Evolutionary conservation across 106 monocot genomes (phyloP), one percentile per base, ranked within the genome.

Genomic region (Phalaenopsis equestris): DNA sequence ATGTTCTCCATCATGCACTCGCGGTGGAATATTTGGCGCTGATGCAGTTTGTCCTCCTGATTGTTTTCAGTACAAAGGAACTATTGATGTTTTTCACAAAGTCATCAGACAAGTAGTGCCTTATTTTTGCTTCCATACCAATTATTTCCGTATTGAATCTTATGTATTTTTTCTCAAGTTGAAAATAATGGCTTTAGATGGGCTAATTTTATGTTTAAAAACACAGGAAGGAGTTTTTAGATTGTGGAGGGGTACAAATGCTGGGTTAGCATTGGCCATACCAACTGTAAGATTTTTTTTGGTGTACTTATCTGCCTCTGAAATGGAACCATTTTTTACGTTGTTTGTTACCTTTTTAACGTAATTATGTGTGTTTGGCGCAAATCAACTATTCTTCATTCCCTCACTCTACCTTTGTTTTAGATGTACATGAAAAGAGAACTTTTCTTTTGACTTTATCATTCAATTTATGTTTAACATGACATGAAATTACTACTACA

Each of bases 51-150:
- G 98, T 75, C 89, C 94, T 78, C 88, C 87, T 73, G 94, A 95
- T 86, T 95, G 98, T 90, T 99, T 94, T 81, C 86, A 87, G 68
- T 99, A 99, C 56, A 99, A 95, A 76, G 93, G 98, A 85, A 99
- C 98, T 37, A 23, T 99, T 39, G 98, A 99, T 87, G 98, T 99
- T 24, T 91, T 99, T 73, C 80, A 87, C 79, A 99, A 99, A 90
- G 85, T 99, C 72, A 82, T 91, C 73, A 89, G 91, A 86, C 94
- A 99, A 85, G 98, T 99, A 37, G 87, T 77, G 9, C 46, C 39
- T 79, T 8, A 42, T 42, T n/a, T 68, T 18, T 11, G 10, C 36
- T 23, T 39, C 30, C 67, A 12, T 52, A 52, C 52, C 52, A 52
- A 9, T 73, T 18, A 41, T 16, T 72, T 72, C 41, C 3, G 15